Evolutionary conservation across 2,329 filamentous ascomycete species (phyloP).

Genomic region (Cladosporium sp.): DNA sequence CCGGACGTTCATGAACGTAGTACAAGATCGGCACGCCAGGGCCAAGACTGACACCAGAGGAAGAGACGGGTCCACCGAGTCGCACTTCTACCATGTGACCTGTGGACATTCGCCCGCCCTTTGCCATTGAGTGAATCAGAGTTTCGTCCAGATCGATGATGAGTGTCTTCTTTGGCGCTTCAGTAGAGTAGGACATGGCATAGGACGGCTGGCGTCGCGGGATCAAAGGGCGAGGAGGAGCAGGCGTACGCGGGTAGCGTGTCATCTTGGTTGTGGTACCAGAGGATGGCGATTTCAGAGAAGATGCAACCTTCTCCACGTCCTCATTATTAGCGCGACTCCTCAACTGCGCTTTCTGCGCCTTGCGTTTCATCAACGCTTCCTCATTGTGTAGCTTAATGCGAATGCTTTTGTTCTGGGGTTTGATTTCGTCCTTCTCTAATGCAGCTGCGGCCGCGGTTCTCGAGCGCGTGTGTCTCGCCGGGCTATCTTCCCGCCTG

Average conservation of each 20-base stretch:
- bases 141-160: constrained; percentile 97
- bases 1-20: constrained; percentile 96
- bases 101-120: constrained; percentile 90
- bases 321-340: constrained; percentile 29
- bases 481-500: constrained; percentile 37
- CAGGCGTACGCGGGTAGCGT: constrained; percentile 84
- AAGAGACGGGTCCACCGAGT: constrained; percentile 19
- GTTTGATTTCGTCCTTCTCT: constrained; percentile 58
- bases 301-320: constrained; percentile 56
- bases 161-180: constrained; percentile 79
- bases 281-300: constrained; percentile 91
- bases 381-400: constrained; percentile 88
- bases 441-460: constrained; percentile 46
- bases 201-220: constrained; percentile 88
- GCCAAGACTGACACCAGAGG: constrained; percentile 46
- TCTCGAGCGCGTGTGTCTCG: constrained; percentile 61
- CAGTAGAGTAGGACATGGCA: constrained; percentile 54
- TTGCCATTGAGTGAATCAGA: constrained; percentile 95
- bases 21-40: constrained; percentile 96
- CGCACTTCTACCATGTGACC: constrained; percentile 97
- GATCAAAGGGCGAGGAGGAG: constrained; percentile 84
- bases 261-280: constrained; percentile 55
- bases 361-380: constrained; percentile 55
- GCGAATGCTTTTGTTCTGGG: constrained; percentile 74
- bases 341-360: constrained; percentile 50